A percentile compares a stretch with the other conserved stretches of the same genome.
Conservation (phyloP, 2,329 filamentous ascomycete genomes). For the Ophiostoma triangulosporum region DNA sequence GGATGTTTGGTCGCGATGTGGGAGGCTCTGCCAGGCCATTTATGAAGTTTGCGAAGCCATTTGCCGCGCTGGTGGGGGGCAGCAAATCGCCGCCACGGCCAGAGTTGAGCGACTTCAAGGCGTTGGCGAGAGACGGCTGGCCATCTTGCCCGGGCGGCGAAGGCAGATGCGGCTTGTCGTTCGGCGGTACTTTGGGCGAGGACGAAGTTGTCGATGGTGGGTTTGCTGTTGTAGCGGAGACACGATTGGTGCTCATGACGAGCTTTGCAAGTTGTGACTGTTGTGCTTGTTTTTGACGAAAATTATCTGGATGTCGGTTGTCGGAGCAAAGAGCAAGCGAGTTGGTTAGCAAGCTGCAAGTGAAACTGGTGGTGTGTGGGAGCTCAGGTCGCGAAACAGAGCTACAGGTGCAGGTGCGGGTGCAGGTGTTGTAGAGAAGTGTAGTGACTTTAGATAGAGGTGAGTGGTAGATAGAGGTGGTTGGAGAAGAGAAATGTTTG, state of each 20-base stretch:
- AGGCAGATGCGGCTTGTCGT: slow-evolving; percentile 15
- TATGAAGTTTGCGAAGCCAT: slow-evolving; percentile 21
- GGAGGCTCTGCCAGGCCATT: slow-evolving; percentile 19
- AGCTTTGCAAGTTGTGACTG: slow-evolving; percentile 19
- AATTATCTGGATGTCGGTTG: slow-evolving; percentile 4
- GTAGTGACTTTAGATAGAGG: background rate
- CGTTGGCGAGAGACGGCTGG: slow-evolving; percentile 16
- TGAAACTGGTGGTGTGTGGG: background rate
- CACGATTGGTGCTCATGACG: slow-evolving; percentile 26
- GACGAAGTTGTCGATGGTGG: slow-evolving; percentile 19
- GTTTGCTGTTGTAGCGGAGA: slow-evolving; percentile 15
- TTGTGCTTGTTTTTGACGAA: slow-evolving; percentile 15
- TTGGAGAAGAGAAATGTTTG: background rate
- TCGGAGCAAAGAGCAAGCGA: background rate
- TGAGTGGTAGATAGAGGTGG: background rate
- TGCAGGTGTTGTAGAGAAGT: background rate
- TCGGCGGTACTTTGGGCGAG: slow-evolving; percentile 14
- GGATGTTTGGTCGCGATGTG: slow-evolving; percentile 19
- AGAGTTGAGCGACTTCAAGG: slow-evolving; percentile 21
- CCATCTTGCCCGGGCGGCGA: slow-evolving; percentile 15
- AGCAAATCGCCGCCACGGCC: background rate
- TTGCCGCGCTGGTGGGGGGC: background rate
- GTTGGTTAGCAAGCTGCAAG: slow-evolving; percentile 6
- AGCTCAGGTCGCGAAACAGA: background rate
- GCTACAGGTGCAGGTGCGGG: background rate